These are phyloP conservation scores for Oxalis stricta DNA, from an alignment of 441 rosid species.

Conservation along the genomic window DNA sequence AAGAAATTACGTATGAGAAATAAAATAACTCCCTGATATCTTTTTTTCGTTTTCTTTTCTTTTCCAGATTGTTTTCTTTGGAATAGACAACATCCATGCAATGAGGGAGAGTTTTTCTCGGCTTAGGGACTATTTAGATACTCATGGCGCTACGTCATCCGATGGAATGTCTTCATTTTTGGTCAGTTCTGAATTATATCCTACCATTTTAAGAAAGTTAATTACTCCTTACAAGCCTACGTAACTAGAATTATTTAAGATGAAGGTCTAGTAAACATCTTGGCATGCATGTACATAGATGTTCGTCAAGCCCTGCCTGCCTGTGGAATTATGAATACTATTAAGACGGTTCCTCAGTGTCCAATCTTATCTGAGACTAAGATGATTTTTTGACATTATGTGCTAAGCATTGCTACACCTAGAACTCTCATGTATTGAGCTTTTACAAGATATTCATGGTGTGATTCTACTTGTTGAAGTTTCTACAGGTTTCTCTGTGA, in stretches of 20 bases:
- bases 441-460: no score
- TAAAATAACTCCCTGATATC: no score
- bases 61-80: slow-evolving; percentile 80
- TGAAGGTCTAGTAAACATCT: neutral
- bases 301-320: neutral
- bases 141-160: slow-evolving; percentile 89
- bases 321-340: neutral
- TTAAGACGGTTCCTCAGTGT: neutral
- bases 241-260: no score
- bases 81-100: slow-evolving; percentile 98
- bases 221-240: no score
- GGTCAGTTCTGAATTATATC: slow-evolving; percentile 35
- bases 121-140: slow-evolving; percentile 93
- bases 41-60: slow-evolving; percentile 9
- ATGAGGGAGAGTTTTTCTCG: slow-evolving; percentile 98
- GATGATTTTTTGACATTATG: no score
- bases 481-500: neutral
- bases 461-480: neutral
- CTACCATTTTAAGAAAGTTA: neutral
- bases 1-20: no score
- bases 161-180: slow-evolving; percentile 96
- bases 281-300: neutral
- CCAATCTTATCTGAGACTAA: neutral
- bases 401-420: no score
- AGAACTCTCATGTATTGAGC: no score